phyloP scores from a whole-genome alignment of 805 yeast species.

The Saturnispora dispora region DNA sequence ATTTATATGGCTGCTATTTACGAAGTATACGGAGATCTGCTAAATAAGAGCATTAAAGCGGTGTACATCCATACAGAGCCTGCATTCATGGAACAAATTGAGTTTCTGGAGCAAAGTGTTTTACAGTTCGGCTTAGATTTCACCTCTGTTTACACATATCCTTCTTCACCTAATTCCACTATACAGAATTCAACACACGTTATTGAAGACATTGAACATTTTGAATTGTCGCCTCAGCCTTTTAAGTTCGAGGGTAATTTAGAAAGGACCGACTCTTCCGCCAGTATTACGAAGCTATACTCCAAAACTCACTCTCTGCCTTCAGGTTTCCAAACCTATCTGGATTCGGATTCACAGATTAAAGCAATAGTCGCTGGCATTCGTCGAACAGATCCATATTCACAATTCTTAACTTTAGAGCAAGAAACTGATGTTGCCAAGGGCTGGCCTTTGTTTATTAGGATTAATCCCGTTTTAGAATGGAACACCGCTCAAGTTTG shows the following conservation, averaged over 20 bases:
- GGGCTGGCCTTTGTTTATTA: conserved; percentile 81
- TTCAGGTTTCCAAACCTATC: conserved; percentile 58
- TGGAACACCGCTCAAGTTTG: conserved; percentile 84
- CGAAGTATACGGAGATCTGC: conserved; percentile 13
- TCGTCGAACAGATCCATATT: conserved; percentile 81
- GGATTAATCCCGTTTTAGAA: conserved; percentile 82
- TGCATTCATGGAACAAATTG: conserved; percentile 62
- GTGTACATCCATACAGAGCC: conserved; percentile 70
- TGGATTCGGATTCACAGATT: conserved; percentile 42
- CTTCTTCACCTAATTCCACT: background rate
- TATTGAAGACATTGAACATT: background rate
- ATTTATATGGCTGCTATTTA: conserved; percentile 52
- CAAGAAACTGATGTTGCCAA: conserved; percentile 75
- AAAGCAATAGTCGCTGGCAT: conserved; percentile 81
- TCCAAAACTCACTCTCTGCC: conserved; percentile 29
- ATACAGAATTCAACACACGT: background rate
- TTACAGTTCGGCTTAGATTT: conserved; percentile 45
- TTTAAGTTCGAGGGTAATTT: background rate
- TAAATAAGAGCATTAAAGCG: conserved; percentile 25
- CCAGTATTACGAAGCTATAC: background rate
- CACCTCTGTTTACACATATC: conserved; percentile 16
- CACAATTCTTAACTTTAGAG: conserved; percentile 44
- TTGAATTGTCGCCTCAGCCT: background rate
- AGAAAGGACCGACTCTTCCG: background rate
- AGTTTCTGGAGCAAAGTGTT: conserved; percentile 52